Conservation (phyloP, 2,329 filamentous ascomycete species). For the Colletotrichum horii region DNA sequence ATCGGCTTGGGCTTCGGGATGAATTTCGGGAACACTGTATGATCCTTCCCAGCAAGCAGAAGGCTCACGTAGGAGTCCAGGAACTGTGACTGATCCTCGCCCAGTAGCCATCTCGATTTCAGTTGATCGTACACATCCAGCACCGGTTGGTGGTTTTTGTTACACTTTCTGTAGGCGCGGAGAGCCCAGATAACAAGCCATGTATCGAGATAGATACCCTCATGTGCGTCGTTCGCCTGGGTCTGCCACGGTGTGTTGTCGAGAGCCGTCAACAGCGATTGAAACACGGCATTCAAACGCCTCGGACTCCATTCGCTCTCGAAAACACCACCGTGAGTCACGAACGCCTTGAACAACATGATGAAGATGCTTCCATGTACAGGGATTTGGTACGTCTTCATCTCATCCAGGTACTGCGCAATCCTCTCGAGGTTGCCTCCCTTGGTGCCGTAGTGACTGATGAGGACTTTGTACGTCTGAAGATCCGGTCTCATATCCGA, state of each 20-base stretch:
- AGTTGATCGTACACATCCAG: conserved; percentile 59
- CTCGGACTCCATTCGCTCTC: conserved; percentile 74
- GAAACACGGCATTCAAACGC: conserved; percentile 72
- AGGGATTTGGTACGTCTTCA: conserved; percentile 71
- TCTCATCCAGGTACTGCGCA: conserved; percentile 77
- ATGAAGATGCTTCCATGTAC: conserved; percentile 81
- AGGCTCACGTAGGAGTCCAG: conserved; percentile 51
- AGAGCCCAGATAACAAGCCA: conserved; percentile 69
- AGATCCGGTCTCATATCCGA: conserved; percentile 75
- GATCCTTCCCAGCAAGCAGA: conserved; percentile 39
- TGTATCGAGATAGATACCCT: conserved; percentile 56
- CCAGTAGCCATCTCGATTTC: conserved; percentile 51
- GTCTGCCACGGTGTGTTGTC: conserved; percentile 38
- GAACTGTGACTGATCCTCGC: conserved; percentile 45
- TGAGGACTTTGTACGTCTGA: conserved; percentile 79
- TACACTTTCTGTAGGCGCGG: conserved; percentile 66
- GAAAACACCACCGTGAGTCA: conserved; percentile 67
- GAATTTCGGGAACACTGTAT: background rate
- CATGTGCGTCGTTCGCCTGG: conserved; percentile 25
- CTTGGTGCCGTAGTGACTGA: conserved; percentile 73
- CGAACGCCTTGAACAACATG: conserved; percentile 83
- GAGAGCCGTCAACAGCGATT: conserved; percentile 63
- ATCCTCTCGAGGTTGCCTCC: conserved; percentile 77
- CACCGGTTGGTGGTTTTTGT: conserved; percentile 52
- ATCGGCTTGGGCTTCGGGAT: background rate